Evolutionary conservation across 192 early-diverging fungal genomes (phyloP), one percentile per base, ranked within the genome.

Genomic region (Coemansia sp.): DNA sequence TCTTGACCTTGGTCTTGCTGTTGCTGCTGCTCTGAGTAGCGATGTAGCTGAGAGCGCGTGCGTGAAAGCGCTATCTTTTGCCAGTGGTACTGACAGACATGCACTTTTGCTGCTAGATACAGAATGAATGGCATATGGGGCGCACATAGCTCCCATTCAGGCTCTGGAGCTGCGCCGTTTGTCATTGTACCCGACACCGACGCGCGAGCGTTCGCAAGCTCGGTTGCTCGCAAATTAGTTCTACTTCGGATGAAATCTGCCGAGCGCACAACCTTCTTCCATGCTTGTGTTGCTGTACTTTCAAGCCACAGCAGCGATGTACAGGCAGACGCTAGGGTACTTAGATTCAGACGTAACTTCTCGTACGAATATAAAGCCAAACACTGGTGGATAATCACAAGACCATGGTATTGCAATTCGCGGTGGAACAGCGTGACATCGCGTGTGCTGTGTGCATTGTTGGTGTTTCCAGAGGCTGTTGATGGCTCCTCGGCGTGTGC

Each of bases 21-120:
- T 12, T 48, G 21, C 25, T 59, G 37, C 37, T 56, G 60, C 25
- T 58, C 58, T n/a, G 33, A 25, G 49, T 30, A 59, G 60, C 57
- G 12, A 48, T 51, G 34, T 26, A 63, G 25, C 59, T 81, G 72
- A 7, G 69, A 42, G 28, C 78, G 68, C 2, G 67, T 75, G 46
- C 78, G 66, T 3, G 78, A 69, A 43, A 81, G 46, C 6, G 78
- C 78, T 56, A 81, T 75, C 63, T 81, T 81, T 25, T 81, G 78
- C 79, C 74, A 82, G 30, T 82, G 79, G 71, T 82, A 82, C 62
- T 76, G 74, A 56, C 79, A 82, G 29, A 82, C 68, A 25, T 82
- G 79, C 31, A 82, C 75, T 35, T 82, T 82, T 16, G 79, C 79
- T 1, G 79, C 68, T 58, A 82, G 25, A 23, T 76, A 77, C 58